Conservation (phyloP, 1,139 yeast genomes). For the Saccharomyces hybrid region DNA sequence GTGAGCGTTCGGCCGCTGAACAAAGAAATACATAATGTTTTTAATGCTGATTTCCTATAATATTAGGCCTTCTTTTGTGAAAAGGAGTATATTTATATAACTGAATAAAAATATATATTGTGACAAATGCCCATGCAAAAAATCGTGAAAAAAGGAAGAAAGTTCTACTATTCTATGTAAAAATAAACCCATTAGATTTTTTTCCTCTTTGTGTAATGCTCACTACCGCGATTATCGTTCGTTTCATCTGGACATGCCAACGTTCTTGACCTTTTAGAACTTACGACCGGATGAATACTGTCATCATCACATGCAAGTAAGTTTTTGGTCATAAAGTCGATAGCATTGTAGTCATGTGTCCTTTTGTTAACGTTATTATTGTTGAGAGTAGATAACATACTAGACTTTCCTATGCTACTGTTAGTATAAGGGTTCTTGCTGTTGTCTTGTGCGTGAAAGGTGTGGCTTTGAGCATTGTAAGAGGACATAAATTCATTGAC, state of each 20-base stretch:
- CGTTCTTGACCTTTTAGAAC: neutral
- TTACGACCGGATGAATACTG: neutral
- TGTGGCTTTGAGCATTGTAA: neutral
- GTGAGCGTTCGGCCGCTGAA: conserved; percentile 1
- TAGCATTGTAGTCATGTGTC: neutral
- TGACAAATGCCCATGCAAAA: conserved; percentile 5
- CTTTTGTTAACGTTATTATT: conserved; percentile 2
- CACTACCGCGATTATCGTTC: neutral
- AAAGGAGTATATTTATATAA: neutral
- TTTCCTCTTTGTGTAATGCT: neutral
- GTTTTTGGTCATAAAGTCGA: neutral
- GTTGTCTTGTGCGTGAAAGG: neutral
- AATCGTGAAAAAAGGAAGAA: neutral
- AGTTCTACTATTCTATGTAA: neutral
- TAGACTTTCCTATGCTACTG: neutral
- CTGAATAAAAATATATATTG: neutral
- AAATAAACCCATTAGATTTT: neutral
- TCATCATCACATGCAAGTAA: neutral
- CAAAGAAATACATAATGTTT: neutral
- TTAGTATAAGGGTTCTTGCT: neutral
- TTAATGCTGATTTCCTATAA: neutral
- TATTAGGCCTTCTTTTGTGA: neutral
- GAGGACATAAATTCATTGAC: neutral
- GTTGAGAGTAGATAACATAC: neutral
- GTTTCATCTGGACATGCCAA: neutral